Percentiles rank a stretch among this genome's conserved stretches.
Evolutionary conservation across 106 monocot species (phyloP).

Genomic region (Dendrobium nobile): DNA sequence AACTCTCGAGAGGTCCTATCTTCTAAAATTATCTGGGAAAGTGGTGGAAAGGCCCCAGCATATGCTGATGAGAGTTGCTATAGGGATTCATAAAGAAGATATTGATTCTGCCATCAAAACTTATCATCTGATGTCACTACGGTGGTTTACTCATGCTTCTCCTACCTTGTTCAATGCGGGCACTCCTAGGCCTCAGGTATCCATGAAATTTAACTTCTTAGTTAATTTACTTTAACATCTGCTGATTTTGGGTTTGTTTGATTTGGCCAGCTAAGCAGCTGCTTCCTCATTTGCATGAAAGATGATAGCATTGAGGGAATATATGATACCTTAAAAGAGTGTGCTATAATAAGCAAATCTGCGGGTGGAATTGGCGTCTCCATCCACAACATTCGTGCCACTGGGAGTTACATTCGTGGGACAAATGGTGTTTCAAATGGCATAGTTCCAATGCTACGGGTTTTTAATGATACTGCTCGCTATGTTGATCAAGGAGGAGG

Average conservation of each 20-base stretch:
- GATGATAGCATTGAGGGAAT: slow-evolving; percentile 97
- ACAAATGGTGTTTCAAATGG: slow-evolving; percentile 94
- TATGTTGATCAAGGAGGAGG: slow-evolving; percentile 99
- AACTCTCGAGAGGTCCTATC: slow-evolving; percentile 89
- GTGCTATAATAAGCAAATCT: slow-evolving; percentile 92
- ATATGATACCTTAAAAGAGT: slow-evolving; percentile 90
- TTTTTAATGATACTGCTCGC: slow-evolving; percentile 94
- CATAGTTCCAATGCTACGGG: slow-evolving; percentile 84
- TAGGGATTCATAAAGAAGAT: slow-evolving; percentile 92
- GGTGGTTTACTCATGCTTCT: slow-evolving; percentile 96
- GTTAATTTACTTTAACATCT: not conserved
- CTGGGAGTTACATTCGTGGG: slow-evolving; percentile 84
- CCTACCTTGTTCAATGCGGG: slow-evolving; percentile 92
- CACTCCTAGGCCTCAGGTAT: slow-evolving; percentile 74
- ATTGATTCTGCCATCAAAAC: slow-evolving; percentile 68
- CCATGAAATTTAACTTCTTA: not conserved
- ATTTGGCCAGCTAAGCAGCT: slow-evolving; percentile 83
- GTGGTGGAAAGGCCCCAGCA: slow-evolving; percentile 91
- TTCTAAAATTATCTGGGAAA: slow-evolving; percentile 64
- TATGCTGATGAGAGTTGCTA: slow-evolving; percentile 93
- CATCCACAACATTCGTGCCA: slow-evolving; percentile 78
- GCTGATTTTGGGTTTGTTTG: not conserved
- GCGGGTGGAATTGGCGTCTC: slow-evolving; percentile 93
- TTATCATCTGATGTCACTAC: slow-evolving; percentile 92
- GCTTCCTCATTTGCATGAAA: slow-evolving; percentile 93